A percentile compares a stretch with the other conserved stretches of the same genome.
These are phyloP conservation scores for Elsinoe fawcettii DNA, from an alignment of 2,329 filamentous ascomycete species.

Conservation along the genomic window DNA sequence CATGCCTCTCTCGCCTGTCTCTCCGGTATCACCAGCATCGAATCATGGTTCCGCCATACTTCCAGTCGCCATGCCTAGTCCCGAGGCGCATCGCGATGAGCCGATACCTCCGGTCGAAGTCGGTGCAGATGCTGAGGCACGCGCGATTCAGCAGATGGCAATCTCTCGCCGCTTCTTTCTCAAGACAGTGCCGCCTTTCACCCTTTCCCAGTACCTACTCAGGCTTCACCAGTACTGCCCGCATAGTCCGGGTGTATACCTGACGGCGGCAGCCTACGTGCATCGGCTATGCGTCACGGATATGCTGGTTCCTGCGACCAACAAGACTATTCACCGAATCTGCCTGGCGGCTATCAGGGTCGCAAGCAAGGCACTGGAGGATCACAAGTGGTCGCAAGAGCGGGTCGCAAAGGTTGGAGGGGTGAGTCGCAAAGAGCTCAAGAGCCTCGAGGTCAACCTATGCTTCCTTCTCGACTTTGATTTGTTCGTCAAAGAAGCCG, in stretches of 20 bases:
- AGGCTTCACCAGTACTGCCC: slow-evolving; percentile 87
- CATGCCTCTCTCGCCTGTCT: slow-evolving; percentile 23
- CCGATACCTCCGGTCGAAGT: slow-evolving; percentile 39
- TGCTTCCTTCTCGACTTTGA: slow-evolving; percentile 70
- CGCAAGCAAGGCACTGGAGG: slow-evolving; percentile 92
- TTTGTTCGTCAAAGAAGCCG: slow-evolving; percentile 37
- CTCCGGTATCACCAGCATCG: slow-evolving; percentile 34
- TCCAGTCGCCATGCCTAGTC: slow-evolving; percentile 38
- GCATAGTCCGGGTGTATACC: slow-evolving; percentile 87
- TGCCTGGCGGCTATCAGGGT: slow-evolving; percentile 77
- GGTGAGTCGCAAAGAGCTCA: slow-evolving; percentile 72
- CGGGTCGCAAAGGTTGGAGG: slow-evolving; percentile 83
- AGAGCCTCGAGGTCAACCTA: slow-evolving; percentile 71
- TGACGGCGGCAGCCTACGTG: slow-evolving; percentile 82
- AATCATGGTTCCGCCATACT: slow-evolving; percentile 31
- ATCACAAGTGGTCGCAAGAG: slow-evolving; percentile 76
- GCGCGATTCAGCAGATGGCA: slow-evolving; percentile 71
- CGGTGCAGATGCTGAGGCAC: slow-evolving; percentile 61
- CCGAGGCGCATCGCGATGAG: slow-evolving; percentile 44
- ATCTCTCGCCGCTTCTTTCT: slow-evolving; percentile 92
- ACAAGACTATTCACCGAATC: slow-evolving; percentile 77
- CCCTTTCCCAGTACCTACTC: slow-evolving; percentile 73
- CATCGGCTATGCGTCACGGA: slow-evolving; percentile 69
- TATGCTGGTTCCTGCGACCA: slow-evolving; percentile 70
- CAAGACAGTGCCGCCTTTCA: slow-evolving; percentile 75